Conservation (phyloP, 768 basidiomycete species). For the Agaricus bisporus region DNA sequence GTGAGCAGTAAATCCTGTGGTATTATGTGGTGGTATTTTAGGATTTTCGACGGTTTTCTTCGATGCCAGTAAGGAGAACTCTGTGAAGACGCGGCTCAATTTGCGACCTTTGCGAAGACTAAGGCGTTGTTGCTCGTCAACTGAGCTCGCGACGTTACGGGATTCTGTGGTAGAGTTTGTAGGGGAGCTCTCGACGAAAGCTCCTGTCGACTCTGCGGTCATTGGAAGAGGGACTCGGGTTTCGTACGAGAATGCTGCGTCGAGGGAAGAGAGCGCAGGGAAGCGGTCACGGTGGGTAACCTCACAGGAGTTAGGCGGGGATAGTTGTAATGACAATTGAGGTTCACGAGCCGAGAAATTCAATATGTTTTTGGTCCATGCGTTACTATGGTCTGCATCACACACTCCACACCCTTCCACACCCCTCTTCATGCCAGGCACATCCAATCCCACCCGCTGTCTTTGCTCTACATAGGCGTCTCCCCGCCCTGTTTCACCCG, state of each 20-base stretch:
- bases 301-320: not conserved
- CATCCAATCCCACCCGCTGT: too few relatives aligned
- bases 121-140: not conserved
- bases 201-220: not conserved
- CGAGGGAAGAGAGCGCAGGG: too few relatives aligned
- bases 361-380: not conserved
- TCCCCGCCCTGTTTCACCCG: not conserved
- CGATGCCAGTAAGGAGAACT: slow-evolving; percentile 18
- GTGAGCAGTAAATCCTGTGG: not conserved
- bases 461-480: too few relatives aligned
- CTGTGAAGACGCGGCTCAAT: slow-evolving; percentile 37
- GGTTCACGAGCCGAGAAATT: not conserved
- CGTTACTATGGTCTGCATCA: slow-evolving; percentile 7
- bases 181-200: not conserved
- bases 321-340: not conserved
- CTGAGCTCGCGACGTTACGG: too few relatives aligned
- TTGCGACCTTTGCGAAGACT: slow-evolving; percentile 27
- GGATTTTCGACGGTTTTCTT: not conserved
- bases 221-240: too few relatives aligned
- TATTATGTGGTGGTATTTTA: not conserved
- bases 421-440: not conserved
- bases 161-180: too few relatives aligned
- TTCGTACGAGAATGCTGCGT: too few relatives aligned
- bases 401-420: too few relatives aligned
- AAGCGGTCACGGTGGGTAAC: not conserved